Conservation (phyloP, 306 rosid species). For the Canavalia gladiata region DNA sequence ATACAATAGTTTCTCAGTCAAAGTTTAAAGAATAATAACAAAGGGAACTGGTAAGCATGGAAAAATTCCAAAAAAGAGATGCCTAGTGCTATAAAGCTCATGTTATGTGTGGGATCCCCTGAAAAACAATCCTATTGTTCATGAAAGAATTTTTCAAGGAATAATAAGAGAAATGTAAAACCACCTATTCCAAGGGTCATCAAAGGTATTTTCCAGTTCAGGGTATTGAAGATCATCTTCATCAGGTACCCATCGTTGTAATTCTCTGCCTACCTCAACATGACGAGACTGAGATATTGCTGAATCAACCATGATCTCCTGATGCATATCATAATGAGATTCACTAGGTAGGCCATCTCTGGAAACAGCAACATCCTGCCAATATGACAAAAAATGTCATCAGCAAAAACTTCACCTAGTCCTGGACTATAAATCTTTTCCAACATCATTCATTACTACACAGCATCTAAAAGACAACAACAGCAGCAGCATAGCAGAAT, state of each 20-base stretch:
- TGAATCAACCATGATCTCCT: slow-evolving; percentile 87
- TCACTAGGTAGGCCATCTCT: slow-evolving; percentile 67
- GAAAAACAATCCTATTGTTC: slow-evolving; percentile 1
- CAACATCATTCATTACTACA: slow-evolving; percentile 28
- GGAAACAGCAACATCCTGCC: slow-evolving; percentile 78
- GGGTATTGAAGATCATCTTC: slow-evolving; percentile 82
- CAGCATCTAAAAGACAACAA: background rate
- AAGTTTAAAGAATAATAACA: slow-evolving; percentile 31
- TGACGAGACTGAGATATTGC: slow-evolving; percentile 81
- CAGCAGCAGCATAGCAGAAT: background rate
- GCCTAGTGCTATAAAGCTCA: slow-evolving; percentile 1
- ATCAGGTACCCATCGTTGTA: slow-evolving; percentile 94
- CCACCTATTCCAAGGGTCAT: slow-evolving; percentile 87
- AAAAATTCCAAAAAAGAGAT: background rate
- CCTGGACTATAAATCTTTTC: slow-evolving; percentile 6
- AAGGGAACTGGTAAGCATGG: slow-evolving; percentile 17
- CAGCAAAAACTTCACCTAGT: slow-evolving; percentile 33
- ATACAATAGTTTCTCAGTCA: slow-evolving; percentile 17
- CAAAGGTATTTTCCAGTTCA: slow-evolving; percentile 87
- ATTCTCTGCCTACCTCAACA: slow-evolving; percentile 79
- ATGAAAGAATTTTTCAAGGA: background rate
- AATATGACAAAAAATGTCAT: slow-evolving; percentile 49
- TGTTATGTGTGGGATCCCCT: background rate
- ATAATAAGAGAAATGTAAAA: slow-evolving; percentile 52
- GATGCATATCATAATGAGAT: slow-evolving; percentile 62